phyloP scores from a whole-genome alignment of 1,284 basidiomycete species.

The Inonotus obliquus region DNA sequence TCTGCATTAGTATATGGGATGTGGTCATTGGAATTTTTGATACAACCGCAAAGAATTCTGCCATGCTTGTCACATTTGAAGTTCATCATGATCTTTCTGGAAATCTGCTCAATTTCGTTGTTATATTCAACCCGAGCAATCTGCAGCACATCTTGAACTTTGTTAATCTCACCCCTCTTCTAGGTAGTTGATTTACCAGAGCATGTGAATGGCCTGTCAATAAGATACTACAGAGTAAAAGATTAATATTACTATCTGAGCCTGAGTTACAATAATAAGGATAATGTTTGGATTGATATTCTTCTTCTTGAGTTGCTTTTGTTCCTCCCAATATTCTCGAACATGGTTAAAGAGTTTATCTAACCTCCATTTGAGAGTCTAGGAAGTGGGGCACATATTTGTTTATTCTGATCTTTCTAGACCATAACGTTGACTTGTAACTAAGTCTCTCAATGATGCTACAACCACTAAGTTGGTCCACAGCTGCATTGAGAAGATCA shows the following conservation, averaged over 20 bases:
- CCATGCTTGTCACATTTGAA: not conserved
- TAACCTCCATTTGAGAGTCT: not conserved
- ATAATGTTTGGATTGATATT: not conserved
- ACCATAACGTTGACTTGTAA: not conserved
- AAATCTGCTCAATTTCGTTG: not conserved
- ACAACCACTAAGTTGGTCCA: not conserved
- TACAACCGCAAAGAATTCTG: not conserved
- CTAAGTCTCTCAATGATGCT: not conserved
- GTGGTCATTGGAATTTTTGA: not conserved
- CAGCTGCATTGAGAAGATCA: not conserved
- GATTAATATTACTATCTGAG: not conserved
- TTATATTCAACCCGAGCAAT: not conserved
- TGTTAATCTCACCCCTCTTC: not conserved
- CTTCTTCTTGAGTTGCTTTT: not conserved
- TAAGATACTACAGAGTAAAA: not conserved
- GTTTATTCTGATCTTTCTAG: not conserved
- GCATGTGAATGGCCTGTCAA: not conserved
- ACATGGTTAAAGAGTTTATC: not conserved
- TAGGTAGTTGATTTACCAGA: not conserved
- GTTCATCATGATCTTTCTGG: not conserved
- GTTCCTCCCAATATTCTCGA: not conserved
- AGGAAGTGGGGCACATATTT: not conserved
- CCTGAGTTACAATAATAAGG: not conserved
- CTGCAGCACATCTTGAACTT: not conserved
- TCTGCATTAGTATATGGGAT: not conserved